Conservation (phyloP, 2,329 filamentous ascomycete species). For the Claviceps cyperi region DNA sequence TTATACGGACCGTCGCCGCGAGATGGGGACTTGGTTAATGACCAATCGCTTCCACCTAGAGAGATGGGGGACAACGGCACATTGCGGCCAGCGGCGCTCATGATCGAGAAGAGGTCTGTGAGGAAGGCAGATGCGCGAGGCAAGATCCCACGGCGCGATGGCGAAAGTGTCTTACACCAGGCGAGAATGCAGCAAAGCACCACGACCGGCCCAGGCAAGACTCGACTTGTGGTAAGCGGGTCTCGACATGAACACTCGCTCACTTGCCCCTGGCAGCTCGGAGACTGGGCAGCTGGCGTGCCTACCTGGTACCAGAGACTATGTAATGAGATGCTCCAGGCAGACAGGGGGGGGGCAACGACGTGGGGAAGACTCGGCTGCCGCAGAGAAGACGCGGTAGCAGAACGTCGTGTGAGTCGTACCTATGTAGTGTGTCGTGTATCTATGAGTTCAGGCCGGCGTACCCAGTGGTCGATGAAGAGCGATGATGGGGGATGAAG, state of each 20-base stretch:
- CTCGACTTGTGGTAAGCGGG: slow-evolving; percentile 1
- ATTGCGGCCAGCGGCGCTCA: slow-evolving; percentile 52
- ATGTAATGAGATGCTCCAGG: background rate
- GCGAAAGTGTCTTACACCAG: slow-evolving; percentile 10
- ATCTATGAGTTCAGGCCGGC: background rate
- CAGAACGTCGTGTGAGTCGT: too few species aligned
- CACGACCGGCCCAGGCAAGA: background rate
- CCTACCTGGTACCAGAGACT: too few species aligned
- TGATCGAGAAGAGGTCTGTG: slow-evolving; percentile 25
- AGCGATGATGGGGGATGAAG: background rate
- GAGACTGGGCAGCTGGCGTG: slow-evolving; percentile 3
- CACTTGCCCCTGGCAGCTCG: slow-evolving; percentile 4
- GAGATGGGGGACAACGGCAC: slow-evolving; percentile 71
- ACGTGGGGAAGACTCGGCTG: background rate
- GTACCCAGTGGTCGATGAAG: background rate
- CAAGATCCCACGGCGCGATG: slow-evolving; percentile 1
- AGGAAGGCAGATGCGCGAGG: slow-evolving; percentile 11
- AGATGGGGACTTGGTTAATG: slow-evolving; percentile 51
- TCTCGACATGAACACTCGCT: slow-evolving; percentile 1
- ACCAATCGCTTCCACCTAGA: slow-evolving; percentile 73
- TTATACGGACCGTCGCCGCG: slow-evolving; percentile 36
- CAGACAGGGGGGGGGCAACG: background rate
- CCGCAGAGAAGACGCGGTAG: background rate
- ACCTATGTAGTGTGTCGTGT: too few species aligned
- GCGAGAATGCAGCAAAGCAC: slow-evolving; percentile 6